Evolutionary conservation across 2,329 filamentous ascomycete species (phyloP).

Genomic region (Pyrenochaeta sp.): DNA sequence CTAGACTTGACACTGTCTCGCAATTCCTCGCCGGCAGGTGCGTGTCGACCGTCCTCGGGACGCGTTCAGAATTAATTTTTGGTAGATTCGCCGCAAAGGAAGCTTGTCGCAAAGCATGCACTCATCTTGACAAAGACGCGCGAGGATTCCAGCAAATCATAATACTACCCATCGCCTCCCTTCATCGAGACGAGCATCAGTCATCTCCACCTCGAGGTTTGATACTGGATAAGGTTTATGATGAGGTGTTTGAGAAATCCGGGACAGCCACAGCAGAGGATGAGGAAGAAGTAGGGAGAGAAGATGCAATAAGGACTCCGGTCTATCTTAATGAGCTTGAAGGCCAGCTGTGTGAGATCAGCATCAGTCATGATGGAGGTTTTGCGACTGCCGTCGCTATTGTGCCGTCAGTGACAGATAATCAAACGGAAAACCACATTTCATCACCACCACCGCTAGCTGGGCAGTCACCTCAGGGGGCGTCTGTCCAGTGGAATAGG

Average conservation of each 20-base stretch:
- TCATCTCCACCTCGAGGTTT: conserved; percentile 36
- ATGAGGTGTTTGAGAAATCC: neutral
- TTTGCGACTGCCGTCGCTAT: conserved; percentile 79
- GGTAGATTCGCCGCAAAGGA: conserved; percentile 61
- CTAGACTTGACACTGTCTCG: conserved; percentile 27
- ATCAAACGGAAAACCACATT: neutral
- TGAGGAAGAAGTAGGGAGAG: neutral
- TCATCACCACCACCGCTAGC: neutral
- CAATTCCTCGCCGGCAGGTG: conserved; percentile 49
- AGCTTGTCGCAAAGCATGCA: conserved; percentile 57
- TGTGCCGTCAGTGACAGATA: conserved; percentile 45
- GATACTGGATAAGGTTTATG: conserved; percentile 29
- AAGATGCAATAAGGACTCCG: neutral
- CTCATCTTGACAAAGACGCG: conserved; percentile 26
- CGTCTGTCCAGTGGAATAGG: neutral
- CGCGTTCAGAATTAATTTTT: conserved; percentile 9
- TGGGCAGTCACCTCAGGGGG: neutral
- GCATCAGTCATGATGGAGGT: conserved; percentile 87
- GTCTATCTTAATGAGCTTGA: conserved; percentile 26
- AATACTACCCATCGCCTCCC: conserved; percentile 39
- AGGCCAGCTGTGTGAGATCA: conserved; percentile 70
- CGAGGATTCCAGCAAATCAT: conserved; percentile 50
- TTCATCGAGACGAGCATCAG: conserved; percentile 7
- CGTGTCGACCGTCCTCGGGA: conserved; percentile 1
- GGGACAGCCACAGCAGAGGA: neutral